These are phyloP conservation scores for Trichoderma sp. DNA, from an alignment of 2,329 filamentous ascomycete species.

Conservation along the genomic window DNA sequence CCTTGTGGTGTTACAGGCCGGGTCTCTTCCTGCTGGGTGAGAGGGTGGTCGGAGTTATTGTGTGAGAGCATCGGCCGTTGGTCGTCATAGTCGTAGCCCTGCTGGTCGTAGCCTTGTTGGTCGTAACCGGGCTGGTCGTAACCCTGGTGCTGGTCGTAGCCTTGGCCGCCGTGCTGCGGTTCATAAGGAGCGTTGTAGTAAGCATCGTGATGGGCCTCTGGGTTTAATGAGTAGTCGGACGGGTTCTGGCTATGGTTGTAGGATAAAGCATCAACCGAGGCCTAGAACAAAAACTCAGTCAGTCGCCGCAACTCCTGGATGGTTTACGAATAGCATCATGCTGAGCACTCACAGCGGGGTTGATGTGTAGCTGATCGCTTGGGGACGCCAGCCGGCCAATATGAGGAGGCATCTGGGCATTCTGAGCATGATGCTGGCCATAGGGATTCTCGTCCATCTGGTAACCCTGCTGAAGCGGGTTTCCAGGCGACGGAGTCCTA, in stretches of 20 bases:
- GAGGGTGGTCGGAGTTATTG: constrained; percentile 49
- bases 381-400: constrained; percentile 55
- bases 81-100: constrained; percentile 71
- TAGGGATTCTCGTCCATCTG: constrained; percentile 81
- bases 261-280: constrained; percentile 55
- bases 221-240: constrained; percentile 73
- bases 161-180: constrained; percentile 49
- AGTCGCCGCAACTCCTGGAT: background rate
- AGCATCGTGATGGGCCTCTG: constrained; percentile 81
- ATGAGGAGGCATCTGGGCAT: constrained; percentile 40
- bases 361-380: constrained; percentile 76
- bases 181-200: constrained; percentile 86
- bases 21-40: constrained; percentile 47
- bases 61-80: constrained; percentile 73
- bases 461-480: constrained; percentile 73
- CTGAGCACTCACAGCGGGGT: constrained; percentile 71
- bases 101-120: constrained; percentile 40
- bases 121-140: constrained; percentile 39
- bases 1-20: constrained; percentile 41
- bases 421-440: constrained; percentile 42
- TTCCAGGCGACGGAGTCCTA: constrained; percentile 75
- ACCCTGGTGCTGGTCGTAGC: constrained; percentile 39
- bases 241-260: constrained; percentile 52
- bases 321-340: background rate
- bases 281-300: constrained; percentile 37